Base-by-base conservation (phyloP, 2,329 filamentous ascomycete genomes). In the Penicillium sp. region DNA sequence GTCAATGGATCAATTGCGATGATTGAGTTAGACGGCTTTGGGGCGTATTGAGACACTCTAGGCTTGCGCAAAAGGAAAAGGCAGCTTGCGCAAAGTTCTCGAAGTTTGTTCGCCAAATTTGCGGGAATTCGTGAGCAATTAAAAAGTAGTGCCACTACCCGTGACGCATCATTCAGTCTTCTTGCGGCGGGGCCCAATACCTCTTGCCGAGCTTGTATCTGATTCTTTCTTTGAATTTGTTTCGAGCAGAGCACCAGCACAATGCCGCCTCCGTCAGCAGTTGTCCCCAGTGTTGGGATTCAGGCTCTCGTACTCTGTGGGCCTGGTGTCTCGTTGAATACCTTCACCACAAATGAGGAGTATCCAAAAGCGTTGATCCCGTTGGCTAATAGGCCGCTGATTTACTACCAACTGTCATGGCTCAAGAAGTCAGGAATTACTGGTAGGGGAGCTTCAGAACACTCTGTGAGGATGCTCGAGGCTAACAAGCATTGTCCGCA, bases 381-480 rank as follows among this genome's bases (percentile, higher is more conserved):
- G 13, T 66, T 76, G 49, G 74, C 73, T 27, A 76, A 77, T 52
- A 64, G 74, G 37, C 74, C 73, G 4, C 75, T 76, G 73, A 64
- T 76, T 38, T 77, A 67, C 64, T 77, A 76, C 35, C 43, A 43
- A 25, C 42, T 43, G 27, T 43, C 42, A 11, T 76, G 69, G 67
- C 74, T 72, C 43, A 72, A 74, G 60, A 63, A 73, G n/a, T 70
- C 70, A 64, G 74, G 73, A 39, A 70, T 76, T 47, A 72, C 69
- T 25, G 69, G 71, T 74, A 59, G 4, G 33, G 9, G 11, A 13
- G 29, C 2, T 1, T 28, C 4, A 9, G 9, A 13, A 28, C 11
- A 1, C 1, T 27, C 8, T 3, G 4, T 1, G 29, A 11, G 8
- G 24, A 5, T 36, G 9, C 4, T 24, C 4, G 5, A 9, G 18